Evolutionary conservation across 768 basidiomycete species (phyloP).

Genomic region (Phanerochaete sordida): DNA sequence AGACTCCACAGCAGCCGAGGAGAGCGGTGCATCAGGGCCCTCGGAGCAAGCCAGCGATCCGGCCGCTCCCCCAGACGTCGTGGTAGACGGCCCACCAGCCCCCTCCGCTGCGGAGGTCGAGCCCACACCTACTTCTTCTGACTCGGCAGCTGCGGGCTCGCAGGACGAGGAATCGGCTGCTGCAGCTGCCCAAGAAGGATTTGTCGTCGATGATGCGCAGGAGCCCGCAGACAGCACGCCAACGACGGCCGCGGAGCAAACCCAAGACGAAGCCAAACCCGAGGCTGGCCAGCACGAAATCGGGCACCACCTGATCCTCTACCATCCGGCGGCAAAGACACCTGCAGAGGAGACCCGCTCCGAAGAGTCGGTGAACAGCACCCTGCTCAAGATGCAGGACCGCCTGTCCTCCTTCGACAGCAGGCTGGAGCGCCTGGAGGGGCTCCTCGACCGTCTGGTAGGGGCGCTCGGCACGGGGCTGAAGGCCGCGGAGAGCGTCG

Average conservation of each 20-base stretch:
- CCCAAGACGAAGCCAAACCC: background rate
- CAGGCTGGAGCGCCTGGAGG: background rate
- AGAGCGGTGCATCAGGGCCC: background rate
- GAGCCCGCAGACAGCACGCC: too few species aligned
- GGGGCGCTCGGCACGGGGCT: background rate
- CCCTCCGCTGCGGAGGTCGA: too few species aligned
- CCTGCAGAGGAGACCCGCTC: background rate
- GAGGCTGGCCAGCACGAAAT: background rate
- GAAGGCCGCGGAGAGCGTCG: background rate
- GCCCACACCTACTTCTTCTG: too few species aligned
- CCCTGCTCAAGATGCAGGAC: background rate
- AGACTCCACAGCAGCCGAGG: background rate
- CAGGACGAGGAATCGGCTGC: too few species aligned
- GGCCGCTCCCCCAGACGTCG: background rate
- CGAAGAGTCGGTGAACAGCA: background rate
- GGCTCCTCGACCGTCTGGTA: background rate
- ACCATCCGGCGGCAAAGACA: background rate
- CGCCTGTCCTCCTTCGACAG: background rate
- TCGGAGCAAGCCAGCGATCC: background rate
- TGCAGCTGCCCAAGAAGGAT: too few species aligned
- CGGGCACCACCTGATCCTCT: background rate
- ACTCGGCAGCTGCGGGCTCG: too few species aligned
- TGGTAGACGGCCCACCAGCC: too few species aligned
- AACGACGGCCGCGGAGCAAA: background rate
- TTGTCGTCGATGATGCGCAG: too few species aligned